These are phyloP conservation scores for Scenedesmus sp. DNA, from an alignment of 163 green algal genomes.

Conservation along the genomic window DNA sequence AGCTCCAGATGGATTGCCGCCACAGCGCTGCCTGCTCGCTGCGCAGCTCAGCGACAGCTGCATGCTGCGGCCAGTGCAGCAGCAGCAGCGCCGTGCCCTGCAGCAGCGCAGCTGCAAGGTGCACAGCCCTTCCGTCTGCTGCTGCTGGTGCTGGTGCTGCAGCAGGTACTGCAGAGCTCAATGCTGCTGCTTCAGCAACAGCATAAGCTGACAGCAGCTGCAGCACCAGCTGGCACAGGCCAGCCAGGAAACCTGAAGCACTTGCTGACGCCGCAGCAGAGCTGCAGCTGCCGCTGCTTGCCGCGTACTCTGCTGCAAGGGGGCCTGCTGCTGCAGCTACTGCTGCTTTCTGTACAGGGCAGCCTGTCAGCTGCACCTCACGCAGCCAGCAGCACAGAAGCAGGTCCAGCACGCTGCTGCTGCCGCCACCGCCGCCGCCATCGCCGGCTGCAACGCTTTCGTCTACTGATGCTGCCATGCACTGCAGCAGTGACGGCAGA, in stretches of 20 bases:
- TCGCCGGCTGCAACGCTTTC: neutral
- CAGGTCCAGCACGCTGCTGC: neutral
- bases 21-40: no score
- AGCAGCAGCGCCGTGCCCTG: neutral
- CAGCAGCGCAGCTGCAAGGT: neutral
- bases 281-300: neutral
- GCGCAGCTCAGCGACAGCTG: no score
- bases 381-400: neutral
- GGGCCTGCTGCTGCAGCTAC: neutral
- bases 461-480: neutral
- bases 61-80: neutral
- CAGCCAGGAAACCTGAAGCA: no score
- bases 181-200: neutral
- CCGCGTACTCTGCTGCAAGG: neutral
- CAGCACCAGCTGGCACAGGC: neutral
- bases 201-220: neutral
- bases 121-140: neutral
- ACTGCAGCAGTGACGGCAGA: neutral
- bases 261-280: neutral
- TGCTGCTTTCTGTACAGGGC: neutral
- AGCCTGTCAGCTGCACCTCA: slow-evolving; percentile 3
- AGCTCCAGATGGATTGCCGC: no score
- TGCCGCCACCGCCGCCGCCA: neutral
- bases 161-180: neutral
- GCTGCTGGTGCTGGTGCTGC: no score